Base-by-base conservation (phyloP, 176 grass and related monocot genomes). In the Phragmites australis region DNA sequence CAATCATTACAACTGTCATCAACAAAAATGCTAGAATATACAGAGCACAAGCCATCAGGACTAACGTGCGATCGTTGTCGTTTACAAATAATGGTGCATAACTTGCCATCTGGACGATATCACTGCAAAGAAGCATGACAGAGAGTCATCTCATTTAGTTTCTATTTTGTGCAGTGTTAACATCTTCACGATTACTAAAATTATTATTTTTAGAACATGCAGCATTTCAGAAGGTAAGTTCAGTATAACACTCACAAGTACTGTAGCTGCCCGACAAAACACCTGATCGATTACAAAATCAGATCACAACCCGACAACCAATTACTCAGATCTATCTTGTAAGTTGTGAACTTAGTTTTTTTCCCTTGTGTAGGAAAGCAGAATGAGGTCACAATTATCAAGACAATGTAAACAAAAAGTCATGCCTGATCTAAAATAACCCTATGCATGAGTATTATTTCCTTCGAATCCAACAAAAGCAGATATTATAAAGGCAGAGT, bases 51-150 rank as follows among this genome's bases (percentile, higher is more conserved):
- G n/a, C n/a, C n/a, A n/a, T n/a, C n/a, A n/a, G 41, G 26, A 78
- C 65, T 80, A 19, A 97, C 93, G 75, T 90, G 55, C 68, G 90
- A 82, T 93, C 90, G 26, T 97, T 89, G 21, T 86, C 48, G 22
- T 97, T 97, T 27, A 93, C 93, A 25, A 97, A 97, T 43, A 97
- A 88, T 19, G 90, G 93, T 27, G 93, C 93, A 82, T 97, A 97
- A 70, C 93, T 93, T 75, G 93, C 90, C 93, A 97, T 93, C 39
- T 80, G 74, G 37, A 97, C 88, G 72, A 89, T 4, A 76, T 97
- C 93, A 80, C 93, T 97, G 87, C 85, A 93, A 88, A 70, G 14
- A 51, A 87, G n/a, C 13, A 80, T 45, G 23, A 27, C 32, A n/a
- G n/a, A 70, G 3, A 70, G 41, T 26, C 8, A 70, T 70, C 79